These are phyloP conservation scores for Magnaporthiopsis poae DNA, from an alignment of 2,329 filamentous ascomycete species.

Conservation along the genomic window DNA sequence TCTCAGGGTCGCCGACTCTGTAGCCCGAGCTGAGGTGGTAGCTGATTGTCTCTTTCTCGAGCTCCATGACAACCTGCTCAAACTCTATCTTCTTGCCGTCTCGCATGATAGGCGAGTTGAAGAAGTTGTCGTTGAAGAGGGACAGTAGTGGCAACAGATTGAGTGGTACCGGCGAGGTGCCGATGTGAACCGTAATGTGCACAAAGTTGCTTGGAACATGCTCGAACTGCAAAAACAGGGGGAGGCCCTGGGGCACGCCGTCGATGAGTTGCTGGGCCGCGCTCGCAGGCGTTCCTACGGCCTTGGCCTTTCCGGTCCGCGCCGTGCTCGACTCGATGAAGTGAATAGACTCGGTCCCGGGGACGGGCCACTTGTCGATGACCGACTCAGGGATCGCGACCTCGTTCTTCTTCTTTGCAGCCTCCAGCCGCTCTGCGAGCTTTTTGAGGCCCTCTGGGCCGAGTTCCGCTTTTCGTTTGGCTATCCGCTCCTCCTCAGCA, in stretches of 20 bases:
- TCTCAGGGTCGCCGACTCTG: slow-evolving; percentile 67
- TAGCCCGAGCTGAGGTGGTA: slow-evolving; percentile 64
- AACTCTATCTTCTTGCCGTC: slow-evolving; percentile 72
- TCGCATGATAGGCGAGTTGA: slow-evolving; percentile 75
- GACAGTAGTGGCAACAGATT: slow-evolving; percentile 74
- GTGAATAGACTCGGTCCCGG: slow-evolving; percentile 80
- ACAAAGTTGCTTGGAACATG: slow-evolving; percentile 90
- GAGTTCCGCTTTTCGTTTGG: slow-evolving; percentile 66
- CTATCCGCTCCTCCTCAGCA: slow-evolving; percentile 69
- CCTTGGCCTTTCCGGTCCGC: slow-evolving; percentile 66
- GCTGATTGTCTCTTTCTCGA: slow-evolving; percentile 83
- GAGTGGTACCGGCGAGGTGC: slow-evolving; percentile 67
- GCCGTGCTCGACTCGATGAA: slow-evolving; percentile 86
- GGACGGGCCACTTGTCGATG: slow-evolving; percentile 73
- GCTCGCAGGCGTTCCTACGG: slow-evolving; percentile 58
- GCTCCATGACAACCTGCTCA: slow-evolving; percentile 80
- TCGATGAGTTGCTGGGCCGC: slow-evolving; percentile 68
- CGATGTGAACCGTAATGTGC: slow-evolving; percentile 69
- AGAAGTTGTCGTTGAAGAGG: slow-evolving; percentile 85
- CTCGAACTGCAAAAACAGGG: slow-evolving; percentile 93
- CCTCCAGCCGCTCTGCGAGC: slow-evolving; percentile 65
- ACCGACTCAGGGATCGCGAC: slow-evolving; percentile 71
- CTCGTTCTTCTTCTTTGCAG: slow-evolving; percentile 81
- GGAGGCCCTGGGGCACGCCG: slow-evolving; percentile 45
- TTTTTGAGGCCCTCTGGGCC: slow-evolving; percentile 72